Evolutionary conservation across 345 rosid genomes (phyloP).

Genomic region (Lepidium aucheri): DNA sequence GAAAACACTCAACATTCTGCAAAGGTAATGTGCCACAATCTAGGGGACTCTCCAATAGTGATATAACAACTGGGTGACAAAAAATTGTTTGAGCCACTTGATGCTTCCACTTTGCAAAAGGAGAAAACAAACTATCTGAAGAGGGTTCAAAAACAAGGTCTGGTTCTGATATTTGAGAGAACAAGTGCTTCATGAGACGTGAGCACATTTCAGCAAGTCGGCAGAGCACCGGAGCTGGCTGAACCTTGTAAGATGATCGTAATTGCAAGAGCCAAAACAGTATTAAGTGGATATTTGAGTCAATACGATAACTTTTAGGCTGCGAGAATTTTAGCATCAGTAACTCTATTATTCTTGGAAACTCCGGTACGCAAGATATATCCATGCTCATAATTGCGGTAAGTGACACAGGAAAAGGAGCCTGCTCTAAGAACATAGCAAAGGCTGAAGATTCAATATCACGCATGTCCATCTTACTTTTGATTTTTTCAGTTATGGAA

Average conservation of each 20-base stretch:
- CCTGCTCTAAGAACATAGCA: constrained; percentile 48
- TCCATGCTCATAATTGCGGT: constrained; percentile 34
- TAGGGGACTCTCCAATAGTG: constrained; percentile 44
- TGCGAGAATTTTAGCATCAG: constrained; percentile 56
- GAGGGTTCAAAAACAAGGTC: constrained; percentile 27
- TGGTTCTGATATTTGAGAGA: constrained; percentile 35
- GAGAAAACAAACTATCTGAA: constrained; percentile 9
- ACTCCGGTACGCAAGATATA: constrained; percentile 26
- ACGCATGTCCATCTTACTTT: constrained; percentile 22
- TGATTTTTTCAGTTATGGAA: constrained; percentile 32
- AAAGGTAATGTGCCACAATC: constrained; percentile 31
- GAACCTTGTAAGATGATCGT: constrained; percentile 33
- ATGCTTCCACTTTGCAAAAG: constrained; percentile 26
- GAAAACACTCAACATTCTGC: constrained; percentile 25
- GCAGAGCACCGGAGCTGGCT: constrained; percentile 36
- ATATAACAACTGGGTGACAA: constrained; percentile 52
- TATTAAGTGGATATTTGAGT: constrained; percentile 43
- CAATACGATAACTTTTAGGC: constrained; percentile 29
- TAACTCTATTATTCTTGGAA: constrained; percentile 39
- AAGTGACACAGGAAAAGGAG: constrained; percentile 63
- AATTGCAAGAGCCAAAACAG: constrained; percentile 66
- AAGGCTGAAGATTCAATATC: constrained; percentile 44
- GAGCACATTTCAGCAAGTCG: constrained; percentile 54
- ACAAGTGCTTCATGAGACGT: constrained; percentile 45
- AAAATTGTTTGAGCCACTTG: constrained; percentile 54